Evolutionary conservation across 129 eudicot species (phyloP), one percentile per base, ranked within the genome.

Genomic region (Gnaphalium uliginosum): DNA sequence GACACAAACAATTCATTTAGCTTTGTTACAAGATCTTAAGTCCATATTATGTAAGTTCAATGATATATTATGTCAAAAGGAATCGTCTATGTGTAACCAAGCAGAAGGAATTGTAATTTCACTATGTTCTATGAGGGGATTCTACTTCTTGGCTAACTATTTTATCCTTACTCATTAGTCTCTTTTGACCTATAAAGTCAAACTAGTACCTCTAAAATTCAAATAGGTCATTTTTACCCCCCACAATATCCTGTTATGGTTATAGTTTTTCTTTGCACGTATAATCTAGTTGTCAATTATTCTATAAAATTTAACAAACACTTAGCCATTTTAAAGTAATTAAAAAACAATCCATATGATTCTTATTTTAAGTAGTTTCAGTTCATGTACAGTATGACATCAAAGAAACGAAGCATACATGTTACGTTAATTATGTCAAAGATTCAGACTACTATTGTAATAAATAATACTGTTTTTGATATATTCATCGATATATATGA

Each of bases 101-200:
- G 67, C 67, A 61, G n/a, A 61, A 61, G 67, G 67, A 37, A 61
- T 13, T 61, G n/a, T 13, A 6, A 61, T 22, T 26, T 17, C 66
- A 23, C n/a, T 26, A 29, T 61, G 33, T 25, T 17, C 30, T 25
- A 61, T 15, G 5, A 23, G 37, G 17, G 26, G 32, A 25, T 10
- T 5, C 8, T 7, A 24, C 32, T 29, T 17, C n/a, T 13, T 61
- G 32, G 18, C 21, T 26, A 24, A 11, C 22, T 22, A 53, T 53
- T 17, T 17, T 8, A 25, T 29, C 67, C 26, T 61, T 61, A 1
- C 18, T 8, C 6, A 18, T 26, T 13, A 13, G 8, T 61, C 32
- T 61, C 35, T 61, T 61, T 6, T 61, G 19, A 17, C 66, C 15
- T 10, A 8, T 6, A 17, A 61, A 25, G 5, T 61, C 35, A 61